Evolutionary conservation across 164 flowering plant genomes (phyloP), one percentile per base, ranked within the genome.

Genomic region (Paratinospora sagittata): DNA sequence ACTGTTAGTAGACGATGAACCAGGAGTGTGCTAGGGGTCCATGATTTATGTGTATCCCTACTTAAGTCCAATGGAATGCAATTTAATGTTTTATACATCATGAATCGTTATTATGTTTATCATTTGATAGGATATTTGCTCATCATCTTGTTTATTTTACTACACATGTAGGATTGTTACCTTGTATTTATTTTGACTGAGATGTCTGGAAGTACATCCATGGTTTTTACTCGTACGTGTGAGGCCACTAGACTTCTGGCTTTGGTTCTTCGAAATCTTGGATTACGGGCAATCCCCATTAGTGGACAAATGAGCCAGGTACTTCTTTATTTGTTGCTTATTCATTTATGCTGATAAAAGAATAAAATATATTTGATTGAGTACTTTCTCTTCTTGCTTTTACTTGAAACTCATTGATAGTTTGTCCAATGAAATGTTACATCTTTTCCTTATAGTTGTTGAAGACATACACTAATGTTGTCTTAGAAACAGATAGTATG

Each of bases 281-380:
- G 94, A 57, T 78, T 90, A 12, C 82, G 84, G 67, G 94, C 97
- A 52, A 89, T 90, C 47, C 93, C 97, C 0, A 89, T 95, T 43
- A 90, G 88, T 81, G 98, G 98, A 45, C 91, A 90, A 34, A 89
- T 95, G 97, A 85, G 76, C 26, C 96, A 92, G 98, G 98, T 90
- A 72, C 62, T 37, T 14, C 21, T 34, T 74, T n/a, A n/a, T n/a
- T n/a, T n/a, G n/a, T n/a, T n/a, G n/a, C n/a, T n/a, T n/a, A n/a
- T 73, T 49, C 63, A 49, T 12, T 49, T 12, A 49, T 49, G 16
- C 57, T 49, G 19, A 49, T 49, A 36, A 36, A 36, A 36, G 12
- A 13, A 14, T 14, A 13, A 49, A 19, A 52, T 52, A 52, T 6
- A 19, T 52, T 52, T 52, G 21, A 52, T 19, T 52, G n/a, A 52